Percentiles rank a stretch among this genome's conserved stretches.
Evolutionary conservation across 2,329 filamentous ascomycete genomes (phyloP).

Genomic region (Cladosporium sp.): DNA sequence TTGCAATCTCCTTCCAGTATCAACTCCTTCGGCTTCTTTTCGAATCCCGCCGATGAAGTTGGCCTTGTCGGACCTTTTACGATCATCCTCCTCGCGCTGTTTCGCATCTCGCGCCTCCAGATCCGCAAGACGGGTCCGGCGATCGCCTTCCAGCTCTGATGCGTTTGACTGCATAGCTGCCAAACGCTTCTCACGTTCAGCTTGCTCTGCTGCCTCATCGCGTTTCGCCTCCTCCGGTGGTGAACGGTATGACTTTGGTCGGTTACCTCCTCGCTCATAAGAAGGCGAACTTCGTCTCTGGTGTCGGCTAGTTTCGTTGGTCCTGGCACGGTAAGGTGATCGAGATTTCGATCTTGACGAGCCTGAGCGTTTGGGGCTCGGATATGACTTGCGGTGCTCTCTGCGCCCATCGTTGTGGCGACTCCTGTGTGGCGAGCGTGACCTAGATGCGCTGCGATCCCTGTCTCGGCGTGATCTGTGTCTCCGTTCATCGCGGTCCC

Average conservation of each 20-base stretch:
- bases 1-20: constrained; percentile 30
- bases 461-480: constrained; percentile 29
- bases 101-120: constrained; percentile 65
- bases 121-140: constrained; percentile 66
- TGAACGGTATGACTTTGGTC: constrained; percentile 29
- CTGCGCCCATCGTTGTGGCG: constrained; percentile 35
- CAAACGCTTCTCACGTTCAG: constrained; percentile 39
- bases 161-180: constrained; percentile 45
- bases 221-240: constrained; percentile 26
- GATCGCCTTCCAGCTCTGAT: constrained; percentile 67
- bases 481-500: constrained; percentile 25
- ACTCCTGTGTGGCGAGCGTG: constrained; percentile 42
- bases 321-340: constrained; percentile 28
- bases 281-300: constrained; percentile 26
- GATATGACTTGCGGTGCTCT: constrained; percentile 35
- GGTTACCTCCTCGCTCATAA: constrained; percentile 22
- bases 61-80: constrained; percentile 38
- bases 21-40: constrained; percentile 35
- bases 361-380: constrained; percentile 37
- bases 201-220: constrained; percentile 31
- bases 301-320: constrained; percentile 21
- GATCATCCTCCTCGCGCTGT: constrained; percentile 66
- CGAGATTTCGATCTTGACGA: constrained; percentile 38
- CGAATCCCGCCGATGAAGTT: constrained; percentile 39
- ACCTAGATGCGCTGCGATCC: constrained; percentile 33